A percentile compares a stretch with the other conserved stretches of the same genome.
phyloP scores from a whole-genome alignment of 345 rosid genomes.

The Carallia brachiata region DNA sequence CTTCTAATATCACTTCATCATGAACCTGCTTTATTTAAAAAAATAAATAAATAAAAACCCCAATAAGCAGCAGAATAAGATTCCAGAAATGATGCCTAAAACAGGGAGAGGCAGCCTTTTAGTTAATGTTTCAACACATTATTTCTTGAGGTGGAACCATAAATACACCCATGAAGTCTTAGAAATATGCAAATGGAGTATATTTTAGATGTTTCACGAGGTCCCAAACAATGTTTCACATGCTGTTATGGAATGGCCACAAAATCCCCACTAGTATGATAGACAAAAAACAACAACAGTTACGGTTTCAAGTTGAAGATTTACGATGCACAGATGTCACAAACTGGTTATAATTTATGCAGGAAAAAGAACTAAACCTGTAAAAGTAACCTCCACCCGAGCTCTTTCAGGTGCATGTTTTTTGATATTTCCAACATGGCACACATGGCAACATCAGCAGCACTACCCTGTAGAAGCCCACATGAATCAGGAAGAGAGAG shows the following conservation, averaged over 20 bases:
- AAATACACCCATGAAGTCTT: background rate
- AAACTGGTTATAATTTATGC: background rate
- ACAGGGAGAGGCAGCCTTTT: background rate
- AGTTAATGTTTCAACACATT: background rate
- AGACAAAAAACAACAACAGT: background rate
- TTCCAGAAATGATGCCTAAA: background rate
- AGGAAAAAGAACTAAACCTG: slow-evolving; percentile 52
- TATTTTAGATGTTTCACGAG: too few species aligned
- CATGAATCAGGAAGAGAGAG: slow-evolving; percentile 1
- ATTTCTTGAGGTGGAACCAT: background rate
- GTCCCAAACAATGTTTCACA: too few species aligned
- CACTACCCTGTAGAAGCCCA: slow-evolving; percentile 72
- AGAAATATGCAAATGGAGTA: background rate
- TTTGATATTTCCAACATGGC: slow-evolving; percentile 86
- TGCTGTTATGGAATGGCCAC: too few species aligned
- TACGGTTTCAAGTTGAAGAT: too few species aligned
- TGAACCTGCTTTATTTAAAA: slow-evolving; percentile 58
- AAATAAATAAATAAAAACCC: background rate
- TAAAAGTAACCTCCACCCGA: slow-evolving; percentile 88
- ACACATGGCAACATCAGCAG: slow-evolving; percentile 98
- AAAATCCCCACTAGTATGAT: too few species aligned
- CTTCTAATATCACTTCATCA: slow-evolving; percentile 97
- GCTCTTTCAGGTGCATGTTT: slow-evolving; percentile 53
- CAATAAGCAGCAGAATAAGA: background rate
- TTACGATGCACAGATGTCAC: background rate